phyloP scores from a whole-genome alignment of 2,329 filamentous ascomycete species.

The Xylaria sp. region DNA sequence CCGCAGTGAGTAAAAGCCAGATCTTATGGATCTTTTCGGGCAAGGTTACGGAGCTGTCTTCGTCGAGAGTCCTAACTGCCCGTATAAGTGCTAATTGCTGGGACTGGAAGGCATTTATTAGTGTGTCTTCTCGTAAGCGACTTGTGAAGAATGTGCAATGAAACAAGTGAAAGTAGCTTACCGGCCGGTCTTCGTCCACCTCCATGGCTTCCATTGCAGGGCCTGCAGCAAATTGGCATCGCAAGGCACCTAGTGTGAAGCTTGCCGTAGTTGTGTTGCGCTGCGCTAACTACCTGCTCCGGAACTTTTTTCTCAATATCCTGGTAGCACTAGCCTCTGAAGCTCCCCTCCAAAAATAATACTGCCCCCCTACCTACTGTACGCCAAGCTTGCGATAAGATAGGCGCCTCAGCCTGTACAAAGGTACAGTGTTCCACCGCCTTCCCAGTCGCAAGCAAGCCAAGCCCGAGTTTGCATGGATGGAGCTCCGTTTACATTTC shows the following conservation, averaged over 20 bases:
- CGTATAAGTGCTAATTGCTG: slow-evolving; percentile 59
- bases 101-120: slow-evolving; percentile 40
- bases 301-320: slow-evolving; percentile 31
- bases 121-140: neutral
- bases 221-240: slow-evolving; percentile 39
- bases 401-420: slow-evolving; percentile 8
- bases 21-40: slow-evolving; percentile 61
- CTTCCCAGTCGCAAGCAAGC: slow-evolving; percentile 22
- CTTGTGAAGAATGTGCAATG: neutral
- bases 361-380: slow-evolving; percentile 28
- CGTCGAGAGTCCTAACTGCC: slow-evolving; percentile 66
- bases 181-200: slow-evolving; percentile 41
- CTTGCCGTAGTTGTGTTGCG: slow-evolving; percentile 7
- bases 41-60: slow-evolving; percentile 57
- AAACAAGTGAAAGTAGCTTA: slow-evolving; percentile 25
- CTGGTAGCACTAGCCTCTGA: slow-evolving; percentile 26
- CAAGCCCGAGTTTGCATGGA: slow-evolving; percentile 25
- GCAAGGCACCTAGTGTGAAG: slow-evolving; percentile 21
- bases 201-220: slow-evolving; percentile 45
- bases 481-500: slow-evolving; percentile 37
- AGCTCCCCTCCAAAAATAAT: slow-evolving; percentile 46
- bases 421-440: slow-evolving; percentile 29
- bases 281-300: neutral
- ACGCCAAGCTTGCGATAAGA: slow-evolving; percentile 31
- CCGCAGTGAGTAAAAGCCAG: slow-evolving; percentile 61